phyloP scores from a whole-genome alignment of 148 eudicot species.

The Camellia lanceoleosa region DNA sequence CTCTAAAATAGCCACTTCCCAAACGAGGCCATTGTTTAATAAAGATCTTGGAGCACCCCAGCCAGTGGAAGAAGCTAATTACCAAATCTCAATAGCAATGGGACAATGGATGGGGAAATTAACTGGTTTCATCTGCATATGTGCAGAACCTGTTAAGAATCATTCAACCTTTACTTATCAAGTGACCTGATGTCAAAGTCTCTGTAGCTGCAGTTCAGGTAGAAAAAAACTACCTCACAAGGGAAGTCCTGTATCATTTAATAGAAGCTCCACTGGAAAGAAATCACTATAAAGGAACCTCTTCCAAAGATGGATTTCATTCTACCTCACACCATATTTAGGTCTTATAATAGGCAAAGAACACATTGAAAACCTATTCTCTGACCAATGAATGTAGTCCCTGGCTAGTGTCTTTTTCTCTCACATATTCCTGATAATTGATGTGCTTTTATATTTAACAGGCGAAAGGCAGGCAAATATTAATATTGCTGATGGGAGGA shows the following conservation, averaged over 20 bases:
- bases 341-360: no score
- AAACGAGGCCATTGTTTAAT: no score
- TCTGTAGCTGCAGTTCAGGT: not conserved
- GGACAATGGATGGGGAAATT: not conserved
- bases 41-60: not conserved
- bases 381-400: not conserved
- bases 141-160: not conserved
- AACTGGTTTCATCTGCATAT: not conserved
- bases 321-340: not conserved
- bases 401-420: not conserved
- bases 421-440: constrained; percentile 8
- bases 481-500: constrained; percentile 52
- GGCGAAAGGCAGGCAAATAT: constrained; percentile 75
- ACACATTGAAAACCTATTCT: not conserved
- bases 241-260: not conserved
- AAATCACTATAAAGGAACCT: not conserved
- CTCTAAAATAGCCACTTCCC: no score
- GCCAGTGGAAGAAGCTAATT: not conserved
- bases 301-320: not conserved
- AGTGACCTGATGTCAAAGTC: not conserved
- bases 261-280: not conserved
- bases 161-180: not conserved
- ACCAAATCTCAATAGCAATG: not conserved
- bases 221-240: not conserved
- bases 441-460: constrained; percentile 23